Evolutionary conservation across 129 eudicot genomes (phyloP), one percentile per base, ranked within the genome.

Genomic region (Mikania micrantha): DNA sequence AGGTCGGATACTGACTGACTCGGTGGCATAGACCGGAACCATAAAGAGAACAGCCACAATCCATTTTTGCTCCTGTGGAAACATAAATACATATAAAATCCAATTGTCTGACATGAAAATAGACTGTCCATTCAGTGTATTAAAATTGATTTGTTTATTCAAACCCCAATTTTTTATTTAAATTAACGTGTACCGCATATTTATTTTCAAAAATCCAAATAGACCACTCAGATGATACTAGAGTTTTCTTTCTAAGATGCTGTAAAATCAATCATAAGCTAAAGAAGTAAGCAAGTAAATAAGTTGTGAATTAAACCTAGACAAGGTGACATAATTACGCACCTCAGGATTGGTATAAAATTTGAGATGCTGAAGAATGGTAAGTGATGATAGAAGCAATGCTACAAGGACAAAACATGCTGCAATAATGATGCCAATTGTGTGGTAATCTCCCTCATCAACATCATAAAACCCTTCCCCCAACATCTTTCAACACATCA

Each of bases 31-130:
- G 27, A 85, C 74, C 19, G 99, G 99, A 77, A 93, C 99, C 82
- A 93, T 93, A 57, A 86, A 79, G 21, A 93, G 76, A 81, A 93
- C 95, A 29, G 73, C 92, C 66, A 89, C 99, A 50, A 93, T 81
- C 99, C 99, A 93, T 75, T 89, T 93, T 76, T 93, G 99, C 84
- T 89, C 99, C 99, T 89, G 84, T 19, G 40, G 29, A 65, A 74
- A 19, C 75, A 59, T 48, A 32, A 16, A 34, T 9, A 64, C 10
- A 53, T 16, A 21, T 13, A 25, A n/a, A n/a, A n/a, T n/a, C n/a
- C n/a, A n/a, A n/a, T n/a, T n/a, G n/a, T n/a, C n/a, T n/a, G n/a
- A n/a, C n/a, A n/a, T n/a, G n/a, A n/a, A n/a, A n/a, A n/a, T n/a
- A n/a, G n/a, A n/a, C n/a, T n/a, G n/a, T n/a, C n/a, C n/a, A n/a